A percentile compares a stretch with the other conserved stretches of the same genome.
phyloP scores from a whole-genome alignment of 805 yeast species.

The Candida sphagnicola region DNA sequence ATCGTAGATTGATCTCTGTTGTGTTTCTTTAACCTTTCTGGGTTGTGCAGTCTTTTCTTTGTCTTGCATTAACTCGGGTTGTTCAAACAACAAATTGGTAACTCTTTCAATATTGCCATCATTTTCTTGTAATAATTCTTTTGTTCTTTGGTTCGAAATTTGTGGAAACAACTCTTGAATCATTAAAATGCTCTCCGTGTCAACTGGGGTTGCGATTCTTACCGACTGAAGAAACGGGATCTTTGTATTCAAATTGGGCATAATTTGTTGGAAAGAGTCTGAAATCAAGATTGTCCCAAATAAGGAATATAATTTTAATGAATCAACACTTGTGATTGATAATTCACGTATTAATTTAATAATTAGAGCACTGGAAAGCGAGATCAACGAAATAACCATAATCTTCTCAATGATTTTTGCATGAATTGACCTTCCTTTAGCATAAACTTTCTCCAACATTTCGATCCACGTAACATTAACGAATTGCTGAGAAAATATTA shows the following conservation, averaged over 20 bases:
- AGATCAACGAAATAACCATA: slow-evolving; percentile 49
- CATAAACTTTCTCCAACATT: slow-evolving; percentile 52
- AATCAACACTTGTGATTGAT: slow-evolving; percentile 37
- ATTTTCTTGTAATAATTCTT: slow-evolving; percentile 44
- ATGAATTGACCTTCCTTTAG: slow-evolving; percentile 52
- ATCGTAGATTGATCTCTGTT: slow-evolving; percentile 17
- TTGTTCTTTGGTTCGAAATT: slow-evolving; percentile 44
- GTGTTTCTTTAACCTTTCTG: not conserved
- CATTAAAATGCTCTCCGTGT: slow-evolving; percentile 35
- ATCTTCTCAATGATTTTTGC: slow-evolving; percentile 44
- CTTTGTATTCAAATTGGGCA: slow-evolving; percentile 51
- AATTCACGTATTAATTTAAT: slow-evolving; percentile 40
- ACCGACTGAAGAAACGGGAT: slow-evolving; percentile 42
- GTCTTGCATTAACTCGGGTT: slow-evolving; percentile 40
- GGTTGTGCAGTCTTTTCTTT: slow-evolving; percentile 3
- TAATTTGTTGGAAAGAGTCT: slow-evolving; percentile 38
- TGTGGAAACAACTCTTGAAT: slow-evolving; percentile 64
- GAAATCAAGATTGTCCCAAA: slow-evolving; percentile 52
- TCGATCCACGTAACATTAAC: slow-evolving; percentile 57
- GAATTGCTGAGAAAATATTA: slow-evolving; percentile 50
- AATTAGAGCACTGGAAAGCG: slow-evolving; percentile 43
- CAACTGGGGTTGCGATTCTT: slow-evolving; percentile 7
- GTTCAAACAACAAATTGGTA: slow-evolving; percentile 59
- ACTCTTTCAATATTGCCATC: slow-evolving; percentile 52
- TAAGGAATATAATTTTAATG: slow-evolving; percentile 50